Evolutionary conservation across 345 rosid species (phyloP).

Genomic region (Streptanthus diversifolius): DNA sequence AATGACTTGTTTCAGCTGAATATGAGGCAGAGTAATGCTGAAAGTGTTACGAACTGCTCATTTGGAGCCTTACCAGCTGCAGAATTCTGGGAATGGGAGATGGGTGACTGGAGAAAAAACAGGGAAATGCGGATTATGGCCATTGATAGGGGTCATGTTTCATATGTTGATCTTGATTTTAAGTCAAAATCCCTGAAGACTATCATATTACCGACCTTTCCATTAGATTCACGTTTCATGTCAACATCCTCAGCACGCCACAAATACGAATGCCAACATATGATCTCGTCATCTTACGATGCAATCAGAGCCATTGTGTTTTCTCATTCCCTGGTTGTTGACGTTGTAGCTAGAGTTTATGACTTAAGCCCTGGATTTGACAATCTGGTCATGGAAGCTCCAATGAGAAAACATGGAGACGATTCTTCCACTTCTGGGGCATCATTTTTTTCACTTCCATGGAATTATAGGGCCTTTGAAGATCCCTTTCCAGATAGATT

Average conservation of each 20-base stretch:
- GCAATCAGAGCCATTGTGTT: conserved; percentile 82
- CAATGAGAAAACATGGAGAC: conserved; percentile 55
- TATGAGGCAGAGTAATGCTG: conserved; percentile 47
- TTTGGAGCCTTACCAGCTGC: conserved; percentile 44
- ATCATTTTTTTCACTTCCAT: conserved; percentile 64
- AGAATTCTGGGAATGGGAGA: conserved; percentile 99
- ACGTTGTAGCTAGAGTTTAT: conserved; percentile 75
- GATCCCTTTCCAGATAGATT: conserved; percentile 81
- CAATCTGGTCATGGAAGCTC: conserved; percentile 59
- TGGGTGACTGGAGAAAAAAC: conserved; percentile 96
- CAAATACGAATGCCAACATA: conserved; percentile 59
- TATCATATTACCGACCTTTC: conserved; percentile 81
- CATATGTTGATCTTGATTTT: conserved; percentile 68
- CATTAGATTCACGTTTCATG: conserved; percentile 90
- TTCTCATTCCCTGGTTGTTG: conserved; percentile 54
- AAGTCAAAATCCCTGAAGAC: conserved; percentile 54
- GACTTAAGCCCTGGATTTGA: conserved; percentile 59
- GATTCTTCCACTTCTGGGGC: conserved; percentile 54
- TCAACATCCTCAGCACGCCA: conserved; percentile 54
- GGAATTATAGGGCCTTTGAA: conserved; percentile 88
- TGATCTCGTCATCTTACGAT: conserved; percentile 73
- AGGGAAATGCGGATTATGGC: conserved; percentile 80
- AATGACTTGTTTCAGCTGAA: conserved; percentile 66
- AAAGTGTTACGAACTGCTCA: conserved; percentile 51
- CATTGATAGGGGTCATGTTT: conserved; percentile 83